Evolutionary conservation across 345 rosid species (phyloP).

Genomic region (Linum trigynum): DNA sequence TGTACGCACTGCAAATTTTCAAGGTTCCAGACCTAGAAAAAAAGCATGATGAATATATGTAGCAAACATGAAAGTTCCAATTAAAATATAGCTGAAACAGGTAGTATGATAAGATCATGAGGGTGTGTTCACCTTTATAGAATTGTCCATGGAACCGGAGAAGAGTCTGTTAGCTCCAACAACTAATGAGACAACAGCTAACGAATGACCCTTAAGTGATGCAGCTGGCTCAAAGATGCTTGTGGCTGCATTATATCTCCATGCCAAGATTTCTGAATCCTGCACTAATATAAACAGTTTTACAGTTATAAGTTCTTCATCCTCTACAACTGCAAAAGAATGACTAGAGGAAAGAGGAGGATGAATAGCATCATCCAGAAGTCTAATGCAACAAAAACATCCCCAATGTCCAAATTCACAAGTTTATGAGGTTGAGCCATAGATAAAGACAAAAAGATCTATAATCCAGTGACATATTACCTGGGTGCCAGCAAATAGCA

Average conservation of each 20-base stretch:
- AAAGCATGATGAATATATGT: constrained; percentile 2
- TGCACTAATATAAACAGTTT: constrained; percentile 23
- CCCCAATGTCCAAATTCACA: neutral
- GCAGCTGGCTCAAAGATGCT: constrained; percentile 79
- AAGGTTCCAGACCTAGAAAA: constrained; percentile 74
- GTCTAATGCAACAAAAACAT: neutral
- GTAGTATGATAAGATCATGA: neutral
- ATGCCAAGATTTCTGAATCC: constrained; percentile 82
- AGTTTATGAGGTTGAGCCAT: no score
- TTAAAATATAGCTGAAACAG: neutral
- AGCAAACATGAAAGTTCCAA: neutral
- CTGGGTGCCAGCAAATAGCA: constrained; percentile 90
- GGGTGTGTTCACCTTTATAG: constrained; percentile 51
- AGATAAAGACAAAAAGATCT: no score
- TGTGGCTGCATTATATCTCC: constrained; percentile 68
- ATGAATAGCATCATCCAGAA: neutral
- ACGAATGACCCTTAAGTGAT: constrained; percentile 54
- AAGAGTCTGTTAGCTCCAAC: constrained; percentile 88
- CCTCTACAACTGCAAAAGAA: no score
- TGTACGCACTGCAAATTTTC: constrained; percentile 88
- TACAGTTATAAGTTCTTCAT: neutral
- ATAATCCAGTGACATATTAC: constrained; percentile 19
- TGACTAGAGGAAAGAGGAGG: neutral
- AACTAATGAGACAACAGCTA: constrained; percentile 73
- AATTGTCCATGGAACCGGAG: constrained; percentile 93